A percentile compares a stretch with the other conserved stretches of the same genome.
Conservation (phyloP, 2,329 filamentous ascomycete genomes). For the Sarocladium strictum region DNA sequence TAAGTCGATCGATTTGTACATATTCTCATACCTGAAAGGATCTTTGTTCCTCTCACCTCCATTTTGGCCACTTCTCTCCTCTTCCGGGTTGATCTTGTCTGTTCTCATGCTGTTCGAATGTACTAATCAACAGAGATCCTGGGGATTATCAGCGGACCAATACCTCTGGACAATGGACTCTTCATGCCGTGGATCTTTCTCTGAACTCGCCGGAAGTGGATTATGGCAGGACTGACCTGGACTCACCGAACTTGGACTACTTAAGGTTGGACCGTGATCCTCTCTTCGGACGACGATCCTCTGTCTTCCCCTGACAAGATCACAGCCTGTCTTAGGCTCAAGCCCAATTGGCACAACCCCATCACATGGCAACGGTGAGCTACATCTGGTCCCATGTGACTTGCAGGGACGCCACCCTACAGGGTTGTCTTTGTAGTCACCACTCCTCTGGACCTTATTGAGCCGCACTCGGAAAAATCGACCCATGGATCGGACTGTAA, state of each 20-base stretch:
- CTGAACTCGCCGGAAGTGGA: not conserved
- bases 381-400: no score
- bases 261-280: not conserved
- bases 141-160: not conserved
- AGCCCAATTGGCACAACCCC: not conserved
- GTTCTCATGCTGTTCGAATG: not conserved
- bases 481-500: no score
- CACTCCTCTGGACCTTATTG: no score
- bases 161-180: no score
- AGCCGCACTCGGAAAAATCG: no score
- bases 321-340: not conserved
- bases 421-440: no score
- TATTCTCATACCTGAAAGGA: constrained; percentile 40
- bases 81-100: not conserved
- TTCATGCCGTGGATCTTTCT: not conserved
- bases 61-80: constrained; percentile 9
- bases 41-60: constrained; percentile 15
- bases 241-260: not conserved
- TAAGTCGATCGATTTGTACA: constrained; percentile 47
- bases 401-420: no score
- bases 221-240: no score
- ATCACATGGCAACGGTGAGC: no score
- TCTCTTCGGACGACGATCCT: not conserved
- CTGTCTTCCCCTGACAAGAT: not conserved
- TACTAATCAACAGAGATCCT: not conserved